phyloP scores from a whole-genome alignment of 2,329 filamentous ascomycete species.

The Talaromyces sp. region DNA sequence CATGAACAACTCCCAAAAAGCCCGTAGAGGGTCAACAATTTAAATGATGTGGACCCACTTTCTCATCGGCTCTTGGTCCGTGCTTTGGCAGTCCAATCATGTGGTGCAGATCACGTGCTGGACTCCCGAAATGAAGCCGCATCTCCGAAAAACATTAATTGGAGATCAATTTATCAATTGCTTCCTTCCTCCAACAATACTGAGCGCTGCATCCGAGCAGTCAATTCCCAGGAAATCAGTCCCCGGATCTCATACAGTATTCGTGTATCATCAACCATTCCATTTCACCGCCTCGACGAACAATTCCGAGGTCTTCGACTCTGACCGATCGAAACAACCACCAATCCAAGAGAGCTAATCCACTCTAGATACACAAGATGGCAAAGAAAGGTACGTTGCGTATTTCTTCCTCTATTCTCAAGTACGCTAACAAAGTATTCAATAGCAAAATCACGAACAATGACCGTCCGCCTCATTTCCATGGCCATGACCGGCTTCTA shows the following conservation, averaged over 20 bases:
- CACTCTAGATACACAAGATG: conserved; percentile 7
- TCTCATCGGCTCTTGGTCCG: not conserved
- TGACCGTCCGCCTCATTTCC: conserved; percentile 89
- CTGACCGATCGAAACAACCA: not conserved
- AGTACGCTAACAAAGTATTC: not conserved
- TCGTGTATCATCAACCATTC: not conserved
- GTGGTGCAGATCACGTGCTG: not conserved
- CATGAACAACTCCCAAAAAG: not conserved
- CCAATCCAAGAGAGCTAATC: not conserved
- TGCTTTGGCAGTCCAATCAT: not conserved
- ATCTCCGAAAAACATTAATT: conserved; percentile 3
- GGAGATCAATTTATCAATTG: no score
- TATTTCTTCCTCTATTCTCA: not conserved
- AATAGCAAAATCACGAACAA: conserved; percentile 82
- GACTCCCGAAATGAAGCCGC: not conserved
- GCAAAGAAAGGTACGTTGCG: conserved; percentile 17
- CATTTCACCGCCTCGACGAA: not conserved
- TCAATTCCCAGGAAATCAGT: no score
- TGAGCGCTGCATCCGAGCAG: not conserved
- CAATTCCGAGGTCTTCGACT: not conserved
- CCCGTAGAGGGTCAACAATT: not conserved
- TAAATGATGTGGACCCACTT: not conserved
- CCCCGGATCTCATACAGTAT: not conserved
- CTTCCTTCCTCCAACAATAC: not conserved
- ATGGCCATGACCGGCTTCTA: conserved; percentile 99